Conservation (phyloP, 2,329 filamentous ascomycete species). For the Penicillium sp. region DNA sequence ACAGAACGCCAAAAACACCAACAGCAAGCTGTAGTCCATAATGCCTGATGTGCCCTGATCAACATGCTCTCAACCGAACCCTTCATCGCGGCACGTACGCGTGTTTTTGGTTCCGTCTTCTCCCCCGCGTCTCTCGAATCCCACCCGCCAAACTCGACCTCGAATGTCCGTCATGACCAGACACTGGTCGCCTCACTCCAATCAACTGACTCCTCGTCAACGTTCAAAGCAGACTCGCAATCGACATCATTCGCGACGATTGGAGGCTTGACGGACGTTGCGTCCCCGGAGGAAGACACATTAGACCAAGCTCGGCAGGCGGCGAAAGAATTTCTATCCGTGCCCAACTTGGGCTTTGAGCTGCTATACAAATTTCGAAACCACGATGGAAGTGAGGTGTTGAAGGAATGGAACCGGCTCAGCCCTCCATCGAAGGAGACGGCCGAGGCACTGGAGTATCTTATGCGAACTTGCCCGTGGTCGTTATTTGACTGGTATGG, state of each 20-base stretch:
- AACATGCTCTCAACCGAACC: slow-evolving; percentile 30
- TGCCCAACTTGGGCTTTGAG: slow-evolving; percentile 39
- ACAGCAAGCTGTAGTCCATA: slow-evolving; percentile 2
- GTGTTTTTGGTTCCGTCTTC: slow-evolving; percentile 47
- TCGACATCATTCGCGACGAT: slow-evolving; percentile 9
- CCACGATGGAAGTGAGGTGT: slow-evolving; percentile 28
- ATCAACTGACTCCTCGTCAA: slow-evolving; percentile 17
- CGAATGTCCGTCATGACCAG: slow-evolving; percentile 20
- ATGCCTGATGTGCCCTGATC: slow-evolving; percentile 16
- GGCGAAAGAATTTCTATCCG: slow-evolving; percentile 41
- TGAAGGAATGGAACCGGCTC: slow-evolving; percentile 34
- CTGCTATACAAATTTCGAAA: slow-evolving; percentile 25
- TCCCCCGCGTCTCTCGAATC: slow-evolving; percentile 38
- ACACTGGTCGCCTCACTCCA: slow-evolving; percentile 18
- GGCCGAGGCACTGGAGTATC: slow-evolving; percentile 35
- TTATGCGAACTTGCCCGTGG: slow-evolving; percentile 27
- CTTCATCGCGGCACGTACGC: slow-evolving; percentile 34
- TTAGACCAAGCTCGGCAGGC: slow-evolving; percentile 45
- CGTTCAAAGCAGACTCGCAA: slow-evolving; percentile 19
- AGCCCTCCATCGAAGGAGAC: slow-evolving; percentile 31
- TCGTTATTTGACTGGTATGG: slow-evolving; percentile 45
- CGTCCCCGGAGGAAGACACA: slow-evolving; percentile 31
- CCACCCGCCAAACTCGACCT: slow-evolving; percentile 30
- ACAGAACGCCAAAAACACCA: background rate
- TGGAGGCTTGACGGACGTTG: slow-evolving; percentile 11